A percentile compares a stretch with the other conserved stretches of the same genome.
Evolutionary conservation across 2,329 filamentous ascomycete genomes (phyloP).

Genomic region (Fusarium sp.): DNA sequence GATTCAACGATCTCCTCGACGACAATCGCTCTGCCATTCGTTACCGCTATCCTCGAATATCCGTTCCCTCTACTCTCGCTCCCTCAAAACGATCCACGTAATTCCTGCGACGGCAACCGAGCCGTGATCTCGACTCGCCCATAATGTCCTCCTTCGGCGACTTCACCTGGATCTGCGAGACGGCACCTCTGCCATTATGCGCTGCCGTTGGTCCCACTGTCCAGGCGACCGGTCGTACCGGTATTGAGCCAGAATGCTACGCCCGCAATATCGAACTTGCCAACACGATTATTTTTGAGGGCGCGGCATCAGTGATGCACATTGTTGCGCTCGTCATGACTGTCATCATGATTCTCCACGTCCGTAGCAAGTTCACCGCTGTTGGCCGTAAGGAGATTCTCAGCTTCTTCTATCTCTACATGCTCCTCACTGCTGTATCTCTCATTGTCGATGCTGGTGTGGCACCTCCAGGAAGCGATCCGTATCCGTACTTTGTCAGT

Average conservation of each 20-base stretch:
- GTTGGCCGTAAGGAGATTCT: conserved; percentile 82
- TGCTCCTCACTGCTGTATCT: conserved; percentile 88
- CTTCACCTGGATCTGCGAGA: conserved; percentile 87
- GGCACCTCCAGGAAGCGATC: conserved; percentile 80
- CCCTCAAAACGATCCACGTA: not conserved
- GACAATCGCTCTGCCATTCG: conserved; percentile 1
- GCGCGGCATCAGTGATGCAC: conserved; percentile 89
- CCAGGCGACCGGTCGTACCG: conserved; percentile 72
- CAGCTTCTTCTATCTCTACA: conserved; percentile 97
- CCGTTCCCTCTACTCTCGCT: not conserved
- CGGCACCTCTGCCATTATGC: conserved; percentile 88
- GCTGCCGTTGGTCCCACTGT: conserved; percentile 82
- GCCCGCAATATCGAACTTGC: conserved; percentile 94
- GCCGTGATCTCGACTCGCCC: conserved; percentile 21
- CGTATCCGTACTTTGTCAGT: conserved; percentile 92
- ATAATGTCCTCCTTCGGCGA: conserved; percentile 87
- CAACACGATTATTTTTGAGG: conserved; percentile 98
- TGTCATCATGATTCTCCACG: conserved; percentile 96
- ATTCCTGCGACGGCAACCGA: conserved; percentile 1
- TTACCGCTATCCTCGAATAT: not conserved
- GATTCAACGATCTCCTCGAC: conserved; percentile 1
- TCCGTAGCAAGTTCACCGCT: conserved; percentile 97
- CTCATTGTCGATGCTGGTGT: conserved; percentile 94
- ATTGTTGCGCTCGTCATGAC: conserved; percentile 93
- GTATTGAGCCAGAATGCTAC: conserved; percentile 92